Evolutionary conservation across 108 stramenopile genomes (phyloP).

Genomic region (Skeletonema marinoi): DNA sequence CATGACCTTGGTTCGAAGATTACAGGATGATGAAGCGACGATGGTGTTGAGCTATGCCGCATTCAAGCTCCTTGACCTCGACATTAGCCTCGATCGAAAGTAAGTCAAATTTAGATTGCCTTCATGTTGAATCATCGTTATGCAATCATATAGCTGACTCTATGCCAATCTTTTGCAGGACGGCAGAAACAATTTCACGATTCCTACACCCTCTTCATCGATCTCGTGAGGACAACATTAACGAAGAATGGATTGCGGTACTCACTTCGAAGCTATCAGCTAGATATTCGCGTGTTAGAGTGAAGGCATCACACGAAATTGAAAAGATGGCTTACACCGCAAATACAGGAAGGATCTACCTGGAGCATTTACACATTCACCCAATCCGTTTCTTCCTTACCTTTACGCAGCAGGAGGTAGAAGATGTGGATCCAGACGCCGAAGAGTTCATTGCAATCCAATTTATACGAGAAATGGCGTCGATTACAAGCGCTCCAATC

Average conservation of each 20-base stretch:
- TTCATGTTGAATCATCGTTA: too few species aligned
- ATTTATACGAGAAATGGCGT: conserved; percentile 79
- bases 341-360: conserved; percentile 72
- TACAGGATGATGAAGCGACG: conserved; percentile 61
- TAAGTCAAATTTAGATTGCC: conserved; percentile 8
- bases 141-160: too few species aligned
- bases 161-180: conserved; percentile 5
- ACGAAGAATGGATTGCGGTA: conserved; percentile 31
- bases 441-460: conserved; percentile 74
- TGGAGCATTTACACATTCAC: conserved; percentile 77
- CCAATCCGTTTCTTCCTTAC: conserved; percentile 76
- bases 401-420: conserved; percentile 80
- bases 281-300: conserved; percentile 47
- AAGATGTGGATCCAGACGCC: conserved; percentile 43
- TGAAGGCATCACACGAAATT: conserved; percentile 57
- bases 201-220: conserved; percentile 64
- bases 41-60: conserved; percentile 79
- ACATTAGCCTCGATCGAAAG: conserved; percentile 71
- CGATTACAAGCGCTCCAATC: conserved; percentile 77
- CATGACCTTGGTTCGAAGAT: conserved; percentile 65
- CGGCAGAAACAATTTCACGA: conserved; percentile 69
- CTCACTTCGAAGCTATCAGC: conserved; percentile 60
- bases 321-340: conserved; percentile 60
- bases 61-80: conserved; percentile 68
- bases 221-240: conserved; percentile 40